Evolutionary conservation across 1,139 yeast genomes (phyloP).

Genomic region (Spathaspora jeffriesii): DNA sequence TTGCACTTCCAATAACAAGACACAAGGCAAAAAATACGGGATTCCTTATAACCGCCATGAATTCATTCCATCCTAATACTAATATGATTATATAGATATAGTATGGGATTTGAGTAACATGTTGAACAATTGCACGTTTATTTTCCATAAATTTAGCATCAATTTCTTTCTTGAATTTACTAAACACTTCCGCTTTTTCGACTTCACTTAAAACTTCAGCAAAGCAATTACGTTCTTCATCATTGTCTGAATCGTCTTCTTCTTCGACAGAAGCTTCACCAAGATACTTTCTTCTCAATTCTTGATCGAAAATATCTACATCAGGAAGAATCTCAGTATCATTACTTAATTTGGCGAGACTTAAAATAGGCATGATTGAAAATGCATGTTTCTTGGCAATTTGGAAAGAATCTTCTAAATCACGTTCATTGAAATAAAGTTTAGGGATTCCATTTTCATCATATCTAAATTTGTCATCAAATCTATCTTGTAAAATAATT

Average conservation of each 20-base stretch:
- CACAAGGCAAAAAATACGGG: constrained; percentile 72
- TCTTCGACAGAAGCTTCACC: constrained; percentile 30
- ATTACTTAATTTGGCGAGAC: constrained; percentile 55
- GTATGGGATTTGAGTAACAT: constrained; percentile 77
- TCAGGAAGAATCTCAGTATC: constrained; percentile 62
- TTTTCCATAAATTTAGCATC: constrained; percentile 87
- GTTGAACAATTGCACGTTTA: constrained; percentile 70
- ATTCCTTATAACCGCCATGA: constrained; percentile 82
- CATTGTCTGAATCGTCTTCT: constrained; percentile 43
- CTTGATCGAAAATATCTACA: constrained; percentile 37
- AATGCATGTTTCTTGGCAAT: constrained; percentile 61
- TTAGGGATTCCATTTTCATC: constrained; percentile 83
- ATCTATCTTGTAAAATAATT: constrained; percentile 61
- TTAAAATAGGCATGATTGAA: constrained; percentile 57
- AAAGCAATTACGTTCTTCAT: constrained; percentile 37
- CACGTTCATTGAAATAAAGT: constrained; percentile 74
- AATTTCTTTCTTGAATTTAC: constrained; percentile 71
- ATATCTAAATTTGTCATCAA: constrained; percentile 82
- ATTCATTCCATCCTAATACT: constrained; percentile 94
- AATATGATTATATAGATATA: constrained; percentile 74
- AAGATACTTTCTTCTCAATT: constrained; percentile 22
- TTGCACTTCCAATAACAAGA: constrained; percentile 57
- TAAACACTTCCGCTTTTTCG: constrained; percentile 58
- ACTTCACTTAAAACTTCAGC: constrained; percentile 57
- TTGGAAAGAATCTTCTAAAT: constrained; percentile 67